These are phyloP conservation scores for Mycena pura DNA, from an alignment of 768 basidiomycete genomes.

Conservation along the genomic window DNA sequence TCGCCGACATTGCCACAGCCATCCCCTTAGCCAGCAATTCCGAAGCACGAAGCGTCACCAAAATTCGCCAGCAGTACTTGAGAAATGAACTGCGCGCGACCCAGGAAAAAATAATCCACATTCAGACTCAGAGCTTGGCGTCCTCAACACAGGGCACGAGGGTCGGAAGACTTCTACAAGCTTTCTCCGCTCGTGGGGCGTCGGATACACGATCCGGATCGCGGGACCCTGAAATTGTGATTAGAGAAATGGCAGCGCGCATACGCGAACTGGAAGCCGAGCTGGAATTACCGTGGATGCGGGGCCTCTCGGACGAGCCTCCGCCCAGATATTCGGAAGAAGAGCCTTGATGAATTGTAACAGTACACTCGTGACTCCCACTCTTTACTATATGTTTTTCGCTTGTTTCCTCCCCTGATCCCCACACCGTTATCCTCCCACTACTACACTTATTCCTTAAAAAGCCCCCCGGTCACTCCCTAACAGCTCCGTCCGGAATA, in stretches of 20 bases:
- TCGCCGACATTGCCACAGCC: neutral
- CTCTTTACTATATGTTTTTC: no score
- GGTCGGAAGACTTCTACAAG: neutral
- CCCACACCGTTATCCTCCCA: no score
- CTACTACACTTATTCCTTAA: no score
- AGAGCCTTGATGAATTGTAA: no score
- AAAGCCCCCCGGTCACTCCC: no score
- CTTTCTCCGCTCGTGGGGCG: neutral
- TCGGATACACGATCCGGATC: neutral
- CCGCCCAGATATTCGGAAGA: constrained; percentile 4
- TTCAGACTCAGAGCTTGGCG: neutral
- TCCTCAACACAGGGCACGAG: neutral
- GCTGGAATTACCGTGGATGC: neutral
- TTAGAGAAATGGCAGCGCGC: neutral
- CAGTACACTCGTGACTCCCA: no score
- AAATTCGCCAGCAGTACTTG: neutral
- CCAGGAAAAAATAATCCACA: constrained; percentile 2
- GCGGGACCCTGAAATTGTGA: neutral
- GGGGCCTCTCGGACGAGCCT: neutral
- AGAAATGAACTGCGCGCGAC: constrained; percentile 3
- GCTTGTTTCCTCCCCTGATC: no score
- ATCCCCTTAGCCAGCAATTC: neutral
- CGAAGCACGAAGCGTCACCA: neutral
- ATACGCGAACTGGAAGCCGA: neutral
- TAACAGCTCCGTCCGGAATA: no score